Base-by-base conservation (phyloP, 2,329 filamentous ascomycete genomes). In the Dothideomycetidae sp. region DNA sequence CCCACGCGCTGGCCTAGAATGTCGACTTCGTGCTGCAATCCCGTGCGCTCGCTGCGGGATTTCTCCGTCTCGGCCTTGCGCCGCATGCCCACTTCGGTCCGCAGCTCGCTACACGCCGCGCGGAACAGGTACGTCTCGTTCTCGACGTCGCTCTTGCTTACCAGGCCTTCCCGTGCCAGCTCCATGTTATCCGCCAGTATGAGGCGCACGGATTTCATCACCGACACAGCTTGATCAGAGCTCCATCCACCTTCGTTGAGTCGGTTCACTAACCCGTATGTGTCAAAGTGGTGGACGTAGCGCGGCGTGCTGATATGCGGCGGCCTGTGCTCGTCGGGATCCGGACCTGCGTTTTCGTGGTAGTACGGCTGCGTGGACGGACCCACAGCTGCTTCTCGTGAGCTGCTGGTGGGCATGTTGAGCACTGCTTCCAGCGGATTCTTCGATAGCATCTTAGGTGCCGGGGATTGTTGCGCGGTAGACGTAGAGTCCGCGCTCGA, bases 271-370 rank as follows among this genome's bases (percentile, higher is more conserved):
- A 96, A 71, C 10, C 75, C 78, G 59, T 90, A 98, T 15, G 79
- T 93, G 60, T 98, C 88, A 59, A 98, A 98, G 61, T 96, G 85
- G 61, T 98, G 90, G 21, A 93, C 76, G 53, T 93, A 92, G 1
- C 78, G 81, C 5, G 81, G 73, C 1, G 82, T 71, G 33, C 74
- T 68, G 53, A 81, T 71, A 53, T 85, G 76, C 3, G 78, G 78
- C 14, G 73, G 70, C 46, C 70, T 68, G 33, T 62, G 57, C 16
- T 63, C 51, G 28, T 55, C 52, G 17, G 46, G 53, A 29, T 55
- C 51, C 10, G 46, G 29, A 16, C 44, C 39, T n/a, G 39, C 16
- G 12, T 39, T 33, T 14, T 42, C 40, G 30, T 57, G 42, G 26
- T 45, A 41, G 36, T 57, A 38, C 15, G 29, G 10, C 7, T 11